Base-by-base conservation (phyloP, 2,329 filamentous ascomycete species). In the Clonostachys byssicola region DNA sequence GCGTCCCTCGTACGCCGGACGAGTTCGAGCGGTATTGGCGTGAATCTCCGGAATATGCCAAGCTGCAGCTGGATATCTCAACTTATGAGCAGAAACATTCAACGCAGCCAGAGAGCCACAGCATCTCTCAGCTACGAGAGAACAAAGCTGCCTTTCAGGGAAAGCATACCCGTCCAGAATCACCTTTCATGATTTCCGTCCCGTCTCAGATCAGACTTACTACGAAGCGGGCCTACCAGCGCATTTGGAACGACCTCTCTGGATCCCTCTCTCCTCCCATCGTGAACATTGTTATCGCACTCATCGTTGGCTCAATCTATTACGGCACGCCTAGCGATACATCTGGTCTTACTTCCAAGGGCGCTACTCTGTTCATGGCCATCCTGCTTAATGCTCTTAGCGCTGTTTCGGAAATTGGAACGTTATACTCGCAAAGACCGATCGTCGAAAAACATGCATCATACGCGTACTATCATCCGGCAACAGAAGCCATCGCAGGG, bases 1-100 rank as follows among this genome's bases (percentile, higher is more conserved):
- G 68, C 43, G 80, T 85, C 0, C 86, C 86, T 1, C 74, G 83
- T 4, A 89, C 85, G 0, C 74, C 86, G 0, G 84, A 88, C 42
- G 86, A 89, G 2, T 89, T 89, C 55, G 85, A 75, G 51, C 47
- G 51, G 2, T 66, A 65, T 45, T 77, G 74, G 74, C 61, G 60
- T 17, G 56, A 68, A 20, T 80, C 74, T 2, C 56, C 63, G 0
- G 73, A 79, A 46, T 77, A 65, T 51, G 51, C 59, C 4, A 56
- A 58, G 0, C 56, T 81, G 0, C 60, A 69, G 38, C 52, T 56
- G 4, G 74, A 83, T 14, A 78, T 85, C 18, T 66, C 72, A 3
- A 59, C 65, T 0, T 74, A 83, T 47, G 71, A 81, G 40, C 48
- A 66, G 5, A 63, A 73, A 3, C 71, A 70, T 34, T 39, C 42